Percentiles rank a stretch among this genome's conserved stretches.
phyloP scores from a whole-genome alignment of 2,329 filamentous ascomycete species.

The Camptophora hylomeconis region DNA sequence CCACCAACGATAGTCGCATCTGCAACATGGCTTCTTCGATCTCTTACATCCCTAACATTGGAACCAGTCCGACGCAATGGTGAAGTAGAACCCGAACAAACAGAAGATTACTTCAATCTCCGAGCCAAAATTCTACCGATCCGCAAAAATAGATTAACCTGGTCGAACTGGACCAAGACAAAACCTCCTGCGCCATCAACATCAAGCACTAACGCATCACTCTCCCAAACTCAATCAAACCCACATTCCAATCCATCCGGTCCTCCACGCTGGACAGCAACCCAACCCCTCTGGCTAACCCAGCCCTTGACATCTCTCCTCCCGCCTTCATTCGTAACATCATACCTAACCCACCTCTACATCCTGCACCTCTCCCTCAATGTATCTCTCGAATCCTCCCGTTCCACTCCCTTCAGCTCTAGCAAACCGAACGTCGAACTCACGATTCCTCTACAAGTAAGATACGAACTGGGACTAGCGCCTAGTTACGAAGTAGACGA shows the following conservation, averaged over 20 bases:
- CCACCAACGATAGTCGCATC: slow-evolving; percentile 2
- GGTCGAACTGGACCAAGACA: slow-evolving; percentile 4
- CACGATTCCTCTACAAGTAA: slow-evolving; percentile 3
- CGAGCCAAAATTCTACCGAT: slow-evolving; percentile 3
- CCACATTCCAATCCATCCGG: too few species aligned
- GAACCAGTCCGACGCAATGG: slow-evolving; percentile 1
- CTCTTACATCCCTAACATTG: slow-evolving; percentile 2
- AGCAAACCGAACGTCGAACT: slow-evolving; percentile 5
- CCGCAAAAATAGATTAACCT: slow-evolving; percentile 4
- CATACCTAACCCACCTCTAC: slow-evolving; percentile 4
- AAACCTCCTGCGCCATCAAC: background rate
- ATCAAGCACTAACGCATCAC: background rate
- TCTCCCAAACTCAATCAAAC: too few species aligned
- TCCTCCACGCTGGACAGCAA: slow-evolving; percentile 4
- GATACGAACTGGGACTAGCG: slow-evolving; percentile 5
- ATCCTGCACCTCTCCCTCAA: too few species aligned
- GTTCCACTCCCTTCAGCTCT: slow-evolving; percentile 2
- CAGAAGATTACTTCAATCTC: slow-evolving; percentile 5
- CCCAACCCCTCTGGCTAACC: slow-evolving; percentile 5
- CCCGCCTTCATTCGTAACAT: slow-evolving; percentile 4
- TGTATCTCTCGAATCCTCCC: too few species aligned
- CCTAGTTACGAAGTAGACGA: slow-evolving; percentile 4
- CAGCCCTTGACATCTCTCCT: slow-evolving; percentile 1
- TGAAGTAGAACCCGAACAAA: background rate
- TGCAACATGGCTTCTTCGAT: slow-evolving; percentile 4